Evolutionary conservation across 1,284 basidiomycete genomes (phyloP).

Genomic region (Cutaneotrichosporon sp.): DNA sequence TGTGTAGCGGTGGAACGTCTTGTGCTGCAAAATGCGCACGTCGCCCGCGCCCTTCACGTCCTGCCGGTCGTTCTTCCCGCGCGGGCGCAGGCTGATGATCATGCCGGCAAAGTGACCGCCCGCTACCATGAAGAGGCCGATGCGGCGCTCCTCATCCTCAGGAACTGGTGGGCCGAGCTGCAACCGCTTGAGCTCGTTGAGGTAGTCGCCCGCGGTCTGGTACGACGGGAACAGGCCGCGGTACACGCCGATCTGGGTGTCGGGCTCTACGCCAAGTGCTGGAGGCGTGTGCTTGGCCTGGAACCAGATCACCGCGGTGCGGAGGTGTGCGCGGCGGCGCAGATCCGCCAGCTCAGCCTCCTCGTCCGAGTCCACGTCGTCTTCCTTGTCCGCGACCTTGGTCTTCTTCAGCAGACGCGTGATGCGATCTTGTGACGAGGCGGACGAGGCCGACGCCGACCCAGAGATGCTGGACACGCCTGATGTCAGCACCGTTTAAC

Average conservation of each 20-base stretch:
- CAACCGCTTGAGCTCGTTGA: constrained; percentile 62
- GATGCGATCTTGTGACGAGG: constrained; percentile 51
- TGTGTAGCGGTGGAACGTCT: constrained; percentile 98
- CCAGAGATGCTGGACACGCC: constrained; percentile 86
- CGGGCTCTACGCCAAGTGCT: constrained; percentile 51
- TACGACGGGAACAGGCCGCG: constrained; percentile 67
- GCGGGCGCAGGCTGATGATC: constrained; percentile 63
- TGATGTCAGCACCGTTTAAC: constrained; percentile 44
- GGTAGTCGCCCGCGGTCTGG: constrained; percentile 52
- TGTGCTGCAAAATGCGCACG: constrained; percentile 80
- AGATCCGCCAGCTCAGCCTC: constrained; percentile 50
- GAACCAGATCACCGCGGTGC: constrained; percentile 88
- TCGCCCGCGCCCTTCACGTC: constrained; percentile 58
- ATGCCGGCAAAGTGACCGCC: constrained; percentile 97
- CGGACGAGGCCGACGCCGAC: constrained; percentile 71
- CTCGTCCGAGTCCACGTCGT: constrained; percentile 41
- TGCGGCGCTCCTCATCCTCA: constrained; percentile 68
- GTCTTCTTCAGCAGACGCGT: constrained; percentile 66
- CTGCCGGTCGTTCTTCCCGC: constrained; percentile 62
- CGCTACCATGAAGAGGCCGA: constrained; percentile 94
- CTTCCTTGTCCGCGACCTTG: constrained; percentile 30
- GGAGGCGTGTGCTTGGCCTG: constrained; percentile 58
- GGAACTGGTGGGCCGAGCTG: constrained; percentile 58
- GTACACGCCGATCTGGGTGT: constrained; percentile 88
- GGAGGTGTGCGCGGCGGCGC: constrained; percentile 57